Base-by-base conservation (phyloP, 169 alveolate genomes). In the Plasmodium ovale region DNA sequence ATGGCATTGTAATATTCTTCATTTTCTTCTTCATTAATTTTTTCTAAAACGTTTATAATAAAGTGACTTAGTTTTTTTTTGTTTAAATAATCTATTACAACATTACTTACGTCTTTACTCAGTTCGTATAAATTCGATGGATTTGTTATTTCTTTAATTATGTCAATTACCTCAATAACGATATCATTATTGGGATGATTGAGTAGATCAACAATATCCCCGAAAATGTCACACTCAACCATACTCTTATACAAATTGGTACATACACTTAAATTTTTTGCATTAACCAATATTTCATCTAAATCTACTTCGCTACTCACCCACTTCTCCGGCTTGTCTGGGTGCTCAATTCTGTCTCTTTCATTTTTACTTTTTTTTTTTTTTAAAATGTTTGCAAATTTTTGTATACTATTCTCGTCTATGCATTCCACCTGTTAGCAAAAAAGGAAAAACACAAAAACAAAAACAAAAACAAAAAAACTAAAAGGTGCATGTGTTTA, bases 321-420 rank as follows among this genome's bases (percentile, higher is more conserved):
- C 90, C 90, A 82, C 42, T 82, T 82, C 51, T 82, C 84, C 19
- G 90, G 84, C n/a, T 82, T 67, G 42, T 82, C 82, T 65, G 90
- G 90, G 58, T 82, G 39, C 39, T 82, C 90, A 54, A 82, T 82
- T 65, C 90, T 49, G 84, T 82, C 90, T 47, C 70, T 67, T 58
- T 82, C 90, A 82, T 82, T 82, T 51, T 65, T 82, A 33, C 10
- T 65, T 31, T 82, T 82, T 67, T 79, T 79, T 44, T 82, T 82
- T 31, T 69, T 82, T 31, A 82, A 82, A 58, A 65, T 62, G 3
- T 58, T 37, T n/a, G 84, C 90, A 16, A 82, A 23, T 31, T 82
- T 82, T 82, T 82, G 64, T 51, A 82, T 82, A 37, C 82, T 82
- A 37, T 27, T 67, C 51, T 82, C 90, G 70, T 82, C 84, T 25